A percentile compares a stretch with the other conserved stretches of the same genome.
phyloP scores from a whole-genome alignment of 305 asterid genomes.

The Fraxinus xanthoxyloides region DNA sequence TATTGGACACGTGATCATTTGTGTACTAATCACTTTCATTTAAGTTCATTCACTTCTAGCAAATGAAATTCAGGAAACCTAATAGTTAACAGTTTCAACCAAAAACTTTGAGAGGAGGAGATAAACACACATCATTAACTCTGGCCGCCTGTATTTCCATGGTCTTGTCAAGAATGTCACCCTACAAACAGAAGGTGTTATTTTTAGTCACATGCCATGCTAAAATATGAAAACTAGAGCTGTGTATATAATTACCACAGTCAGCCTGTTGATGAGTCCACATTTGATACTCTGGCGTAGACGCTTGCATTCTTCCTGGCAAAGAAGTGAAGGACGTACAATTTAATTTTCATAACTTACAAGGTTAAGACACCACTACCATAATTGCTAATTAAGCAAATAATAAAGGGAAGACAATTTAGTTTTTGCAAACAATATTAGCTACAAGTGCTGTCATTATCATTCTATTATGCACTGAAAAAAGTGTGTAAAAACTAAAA shows the following conservation, averaged over 20 bases:
- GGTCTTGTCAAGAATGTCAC: constrained; percentile 97
- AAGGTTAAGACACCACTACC: background rate
- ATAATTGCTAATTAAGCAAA: constrained; percentile 4
- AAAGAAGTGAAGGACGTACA: constrained; percentile 10
- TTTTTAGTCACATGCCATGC: constrained; percentile 10
- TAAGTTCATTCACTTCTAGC: background rate
- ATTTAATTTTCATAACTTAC: constrained; percentile 5
- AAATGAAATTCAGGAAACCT: background rate
- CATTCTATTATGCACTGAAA: constrained; percentile 1
- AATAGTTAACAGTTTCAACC: background rate
- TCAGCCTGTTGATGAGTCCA: constrained; percentile 84
- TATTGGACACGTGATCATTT: background rate
- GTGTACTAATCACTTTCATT: background rate
- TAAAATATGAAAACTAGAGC: constrained; percentile 17
- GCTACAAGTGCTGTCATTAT: constrained; percentile 9
- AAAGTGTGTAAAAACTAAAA: constrained; percentile 3
- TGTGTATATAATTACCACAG: constrained; percentile 63
- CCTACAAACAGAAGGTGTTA: constrained; percentile 47
- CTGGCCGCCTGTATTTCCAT: constrained; percentile 85
- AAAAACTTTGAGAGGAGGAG: background rate
- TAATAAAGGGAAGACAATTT: background rate
- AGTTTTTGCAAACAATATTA: constrained; percentile 1
- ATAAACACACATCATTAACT: constrained; percentile 83
- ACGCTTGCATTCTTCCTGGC: constrained; percentile 98
- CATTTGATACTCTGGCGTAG: constrained; percentile 97